A percentile compares a stretch with the other conserved stretches of the same genome.
Conservation (phyloP, 2,329 filamentous ascomycete genomes). For the Fusarium continuum region DNA sequence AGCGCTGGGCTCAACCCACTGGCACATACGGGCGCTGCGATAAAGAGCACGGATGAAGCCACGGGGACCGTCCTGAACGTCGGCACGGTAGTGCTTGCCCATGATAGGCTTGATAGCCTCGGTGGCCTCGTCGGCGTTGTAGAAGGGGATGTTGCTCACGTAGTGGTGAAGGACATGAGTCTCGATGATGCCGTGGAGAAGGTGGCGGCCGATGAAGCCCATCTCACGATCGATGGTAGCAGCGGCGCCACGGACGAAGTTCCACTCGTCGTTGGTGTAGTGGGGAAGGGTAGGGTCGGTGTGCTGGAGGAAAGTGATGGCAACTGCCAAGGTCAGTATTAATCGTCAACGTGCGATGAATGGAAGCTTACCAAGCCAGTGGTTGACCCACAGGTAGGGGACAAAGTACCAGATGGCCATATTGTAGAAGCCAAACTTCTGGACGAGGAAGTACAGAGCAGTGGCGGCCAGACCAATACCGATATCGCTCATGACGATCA, state of each 20-base stretch:
- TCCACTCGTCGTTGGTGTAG: conserved; percentile 88
- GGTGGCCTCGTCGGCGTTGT: conserved; percentile 92
- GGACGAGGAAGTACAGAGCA: conserved; percentile 73
- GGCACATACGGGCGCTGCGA: conserved; percentile 84
- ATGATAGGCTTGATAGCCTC: conserved; percentile 95
- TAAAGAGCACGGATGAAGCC: conserved; percentile 90
- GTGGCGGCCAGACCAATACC: conserved; percentile 73
- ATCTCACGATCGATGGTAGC: conserved; percentile 98
- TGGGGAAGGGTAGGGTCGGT: conserved; percentile 94
- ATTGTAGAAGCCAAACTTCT: conserved; percentile 84
- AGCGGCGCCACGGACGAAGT: conserved; percentile 90
- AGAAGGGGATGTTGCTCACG: conserved; percentile 94
- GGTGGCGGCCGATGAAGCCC: conserved; percentile 89
- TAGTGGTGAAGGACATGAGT: conserved; percentile 99
- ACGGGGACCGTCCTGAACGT: conserved; percentile 76
- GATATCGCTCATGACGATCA: conserved; percentile 87
- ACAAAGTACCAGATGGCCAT: conserved; percentile 93
- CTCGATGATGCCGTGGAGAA: conserved; percentile 96
- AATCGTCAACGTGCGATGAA: background rate
- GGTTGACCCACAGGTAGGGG: conserved; percentile 97
- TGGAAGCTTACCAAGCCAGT: conserved; percentile 87
- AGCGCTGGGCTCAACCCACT: conserved; percentile 95
- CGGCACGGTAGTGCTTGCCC: conserved; percentile 92
- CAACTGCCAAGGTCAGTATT: conserved; percentile 68
- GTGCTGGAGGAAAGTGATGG: conserved; percentile 97